Percentiles rank a stretch among this genome's conserved stretches.
Evolutionary conservation across 306 rosid genomes (phyloP).

Genomic region (Arachis stenosperma): DNA sequence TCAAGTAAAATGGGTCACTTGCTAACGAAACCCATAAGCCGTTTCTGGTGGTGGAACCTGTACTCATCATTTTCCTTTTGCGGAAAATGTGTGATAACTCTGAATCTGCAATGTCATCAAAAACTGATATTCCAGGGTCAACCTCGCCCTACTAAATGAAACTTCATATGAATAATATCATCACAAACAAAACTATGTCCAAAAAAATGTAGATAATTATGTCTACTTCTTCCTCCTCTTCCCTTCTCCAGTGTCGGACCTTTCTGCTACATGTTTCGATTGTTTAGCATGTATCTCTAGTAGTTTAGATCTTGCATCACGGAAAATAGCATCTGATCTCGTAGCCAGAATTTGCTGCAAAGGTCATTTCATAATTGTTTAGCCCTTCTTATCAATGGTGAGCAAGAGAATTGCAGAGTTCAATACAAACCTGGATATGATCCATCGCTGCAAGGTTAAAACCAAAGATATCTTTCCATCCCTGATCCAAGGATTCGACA

Average conservation of each 20-base stretch:
- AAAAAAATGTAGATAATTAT: constrained; percentile 23
- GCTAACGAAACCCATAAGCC: neutral
- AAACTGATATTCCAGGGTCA: neutral
- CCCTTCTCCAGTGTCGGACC: constrained; percentile 60
- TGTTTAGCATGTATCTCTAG: constrained; percentile 73
- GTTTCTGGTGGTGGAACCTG: constrained; percentile 25
- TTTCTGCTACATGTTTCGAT: constrained; percentile 65
- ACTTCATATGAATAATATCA: constrained; percentile 31
- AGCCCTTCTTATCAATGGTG: constrained; percentile 6
- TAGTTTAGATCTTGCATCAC: constrained; percentile 75
- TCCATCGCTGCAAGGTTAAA: constrained; percentile 97
- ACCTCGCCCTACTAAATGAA: constrained; percentile 11
- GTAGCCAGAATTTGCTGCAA: constrained; percentile 86
- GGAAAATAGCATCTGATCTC: constrained; percentile 80
- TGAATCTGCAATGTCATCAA: constrained; percentile 25
- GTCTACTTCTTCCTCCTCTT: constrained; percentile 61
- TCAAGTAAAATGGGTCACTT: neutral
- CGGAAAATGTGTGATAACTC: constrained; percentile 18
- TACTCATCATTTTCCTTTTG: constrained; percentile 25
- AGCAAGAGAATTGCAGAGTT: constrained; percentile 16
- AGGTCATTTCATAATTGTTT: constrained; percentile 36
- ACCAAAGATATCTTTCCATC: constrained; percentile 81
- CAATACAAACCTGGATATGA: constrained; percentile 73
- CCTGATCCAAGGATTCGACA: constrained; percentile 56
- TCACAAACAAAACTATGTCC: constrained; percentile 26